These are phyloP conservation scores for Artemisia argyi DNA, from an alignment of 129 eudicot species.

Conservation along the genomic window DNA sequence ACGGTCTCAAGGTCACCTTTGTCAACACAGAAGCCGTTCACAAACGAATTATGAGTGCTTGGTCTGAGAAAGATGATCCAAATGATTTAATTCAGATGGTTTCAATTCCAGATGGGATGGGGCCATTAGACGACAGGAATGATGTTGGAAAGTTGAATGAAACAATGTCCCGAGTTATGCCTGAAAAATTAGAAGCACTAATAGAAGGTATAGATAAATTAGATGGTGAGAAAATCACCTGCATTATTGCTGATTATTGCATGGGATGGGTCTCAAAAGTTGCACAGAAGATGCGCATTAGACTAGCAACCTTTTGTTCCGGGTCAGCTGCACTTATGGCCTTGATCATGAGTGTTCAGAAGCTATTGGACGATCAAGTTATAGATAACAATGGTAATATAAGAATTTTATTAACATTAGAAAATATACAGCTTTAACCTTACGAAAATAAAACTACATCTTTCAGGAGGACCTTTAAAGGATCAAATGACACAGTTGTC, in stretches of 20 bases:
- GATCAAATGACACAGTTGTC: constrained; percentile 46
- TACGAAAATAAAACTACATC: not conserved
- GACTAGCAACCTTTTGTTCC: constrained; percentile 39
- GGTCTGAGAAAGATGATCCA: constrained; percentile 17
- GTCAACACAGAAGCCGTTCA: constrained; percentile 49
- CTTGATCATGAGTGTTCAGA: constrained; percentile 24
- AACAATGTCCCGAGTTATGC: constrained; percentile 37
- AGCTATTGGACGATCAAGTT: constrained; percentile 45
- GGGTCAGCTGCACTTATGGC: constrained; percentile 39
- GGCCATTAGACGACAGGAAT: constrained; percentile 42
- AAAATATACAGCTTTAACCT: not conserved
- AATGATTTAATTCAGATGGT: constrained; percentile 30
- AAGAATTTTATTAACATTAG: not conserved
- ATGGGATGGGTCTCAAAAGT: constrained; percentile 43
- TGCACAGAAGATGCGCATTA: constrained; percentile 42
- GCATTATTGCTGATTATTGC: constrained; percentile 51
- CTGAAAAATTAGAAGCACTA: constrained; percentile 39
- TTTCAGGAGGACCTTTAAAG: constrained; percentile 41
- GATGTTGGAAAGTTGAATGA: constrained; percentile 28
- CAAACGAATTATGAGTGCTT: constrained; percentile 25
- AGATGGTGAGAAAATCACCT: constrained; percentile 29
- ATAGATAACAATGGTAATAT: constrained; percentile 27
- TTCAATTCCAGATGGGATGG: constrained; percentile 59
- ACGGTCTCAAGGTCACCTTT: constrained; percentile 47
- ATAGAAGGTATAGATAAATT: constrained; percentile 32